Base-by-base conservation (phyloP, 495 filamentous ascomycete species). In the Oidiodendron maius region DNA sequence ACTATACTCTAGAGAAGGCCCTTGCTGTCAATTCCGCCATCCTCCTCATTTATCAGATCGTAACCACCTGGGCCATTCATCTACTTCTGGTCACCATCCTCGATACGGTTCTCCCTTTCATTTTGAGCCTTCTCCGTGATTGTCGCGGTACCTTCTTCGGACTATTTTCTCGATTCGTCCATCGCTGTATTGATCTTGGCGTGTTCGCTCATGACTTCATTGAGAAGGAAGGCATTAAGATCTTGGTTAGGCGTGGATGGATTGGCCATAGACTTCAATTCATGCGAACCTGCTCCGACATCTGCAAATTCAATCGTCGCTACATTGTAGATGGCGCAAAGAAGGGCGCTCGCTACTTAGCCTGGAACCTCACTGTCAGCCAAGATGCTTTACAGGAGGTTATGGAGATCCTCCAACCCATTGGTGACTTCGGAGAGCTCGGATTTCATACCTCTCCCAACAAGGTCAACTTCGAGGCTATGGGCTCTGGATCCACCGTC, bases 351-450 rank as follows among this genome's bases (percentile, higher is more conserved):
- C 38, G 10, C 38, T 40, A n/a, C 4, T 24, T 56, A 15, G 28
- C 40, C 18, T 56, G 53, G 53, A 47, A 47, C 15, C 18, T 56
- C 9, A 42, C 17, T 20, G 25, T 56, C 12, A 43, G 48, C 25
- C 17, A 37, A 9, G 21, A 23, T 4, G 53, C 53, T 12, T 12
- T 56, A 21, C 17, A 51, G 9, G 53, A 56, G 48, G 51, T 56
- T 42, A 56, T 36, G 39, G 48, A 51, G 37, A 56, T 43, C 2
- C 35, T 56, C 12, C 47, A 48, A 3, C 53, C 53, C 2, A 47
- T 48, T 15, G 53, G 53, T 2, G 53, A 48, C 12, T 56, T 56
- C 40, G 53, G 53, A 13, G 53, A 56, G 38, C 35, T 56, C 24
- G 53, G 53, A 28, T 56, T 56, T 30, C 28, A 38, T 40, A 38